Percentiles rank a stretch among this genome's conserved stretches.
Evolutionary conservation across 1,284 basidiomycete genomes (phyloP).

Genomic region (Marasmius sp.): DNA sequence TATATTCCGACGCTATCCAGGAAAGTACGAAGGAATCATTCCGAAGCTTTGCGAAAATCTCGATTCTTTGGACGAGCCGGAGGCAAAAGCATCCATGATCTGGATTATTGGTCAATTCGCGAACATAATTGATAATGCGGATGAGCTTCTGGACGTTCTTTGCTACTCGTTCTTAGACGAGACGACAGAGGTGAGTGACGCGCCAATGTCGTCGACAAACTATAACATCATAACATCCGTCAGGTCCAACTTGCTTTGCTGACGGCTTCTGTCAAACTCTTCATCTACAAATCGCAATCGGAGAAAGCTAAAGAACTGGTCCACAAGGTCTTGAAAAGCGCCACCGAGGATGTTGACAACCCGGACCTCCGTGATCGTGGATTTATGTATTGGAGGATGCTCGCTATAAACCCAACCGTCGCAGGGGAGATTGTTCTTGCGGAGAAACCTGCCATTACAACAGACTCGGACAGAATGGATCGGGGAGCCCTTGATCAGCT

Average conservation of each 20-base stretch:
- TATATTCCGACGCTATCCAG: slow-evolving; percentile 96
- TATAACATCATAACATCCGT: neutral
- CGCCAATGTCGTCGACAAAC: neutral
- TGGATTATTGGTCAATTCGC: slow-evolving; percentile 99
- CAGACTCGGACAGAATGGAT: slow-evolving; percentile 97
- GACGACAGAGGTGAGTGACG: slow-evolving; percentile 73
- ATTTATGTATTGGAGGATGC: slow-evolving; percentile 99
- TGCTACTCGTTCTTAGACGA: slow-evolving; percentile 93
- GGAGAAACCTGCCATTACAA: slow-evolving; percentile 96
- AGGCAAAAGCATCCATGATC: slow-evolving; percentile 95
- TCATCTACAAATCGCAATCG: slow-evolving; percentile 87
- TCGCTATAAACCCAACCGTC: slow-evolving; percentile 89
- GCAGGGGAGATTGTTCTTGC: slow-evolving; percentile 92
- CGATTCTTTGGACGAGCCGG: slow-evolving; percentile 91
- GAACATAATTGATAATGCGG: slow-evolving; percentile 93
- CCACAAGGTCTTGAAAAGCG: slow-evolving; percentile 94
- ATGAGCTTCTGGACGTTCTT: slow-evolving; percentile 93
- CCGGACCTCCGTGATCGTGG: slow-evolving; percentile 96
- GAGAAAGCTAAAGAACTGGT: slow-evolving; percentile 89
- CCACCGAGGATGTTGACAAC: slow-evolving; percentile 97
- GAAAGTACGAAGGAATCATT: slow-evolving; percentile 94
- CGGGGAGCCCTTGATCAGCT: slow-evolving; percentile 91
- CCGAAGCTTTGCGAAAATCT: slow-evolving; percentile 91
- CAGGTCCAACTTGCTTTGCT: slow-evolving; percentile 95
- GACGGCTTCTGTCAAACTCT: slow-evolving; percentile 95